Base-by-base conservation (phyloP, 2,329 filamentous ascomycete species). In the Dactylellina cionopaga region DNA sequence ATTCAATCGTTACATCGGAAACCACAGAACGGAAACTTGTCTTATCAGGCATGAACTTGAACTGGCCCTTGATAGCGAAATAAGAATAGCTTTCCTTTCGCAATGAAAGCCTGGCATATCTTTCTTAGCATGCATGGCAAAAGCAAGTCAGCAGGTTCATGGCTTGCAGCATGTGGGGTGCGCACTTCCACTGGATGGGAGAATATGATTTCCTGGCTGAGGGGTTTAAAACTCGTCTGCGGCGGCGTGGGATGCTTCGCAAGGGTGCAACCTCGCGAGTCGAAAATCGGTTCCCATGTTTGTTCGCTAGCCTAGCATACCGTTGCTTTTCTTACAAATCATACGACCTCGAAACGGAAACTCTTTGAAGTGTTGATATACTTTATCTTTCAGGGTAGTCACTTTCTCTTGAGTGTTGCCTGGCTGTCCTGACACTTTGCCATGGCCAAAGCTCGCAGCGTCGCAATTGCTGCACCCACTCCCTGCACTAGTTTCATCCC, bases 61-160 rank as follows among this genome's bases (percentile, higher is more conserved):
- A 31, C 27, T 15, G 2, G 39, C 35, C 35, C 22, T 58, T 49
- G 63, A 68, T 58, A 68, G 63, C 52, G 9, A 39, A 39, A 37
- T 3, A 47, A 46, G 37, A 44, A 47, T 37, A 37, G 19, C 47
- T 17, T 27, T 25, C 17, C 44, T 54, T 46, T 52, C 29, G 22
- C 22, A 41, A 37, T n/a, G 27, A 43, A 24, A 25, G 31, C 44
- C 17, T 49, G 43, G 24, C 62, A 39, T 66, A 58, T 51, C 62
- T 25, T 1, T 19, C 17, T 27, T 35, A 11, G 49, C 49, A 37
- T 54, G 49, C 49, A 31, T 31, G 43, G 39, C 9, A 66, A 66
- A 66, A 66, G 51, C 62, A 66, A 66, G 46, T 58, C 24, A 58
- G n/a, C 62, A 66, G 62, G 62, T 31, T 41, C 33, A 33, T 55